Base-by-base conservation (phyloP, 2,329 filamentous ascomycete genomes). In the Fusarium pseudonygamai region DNA sequence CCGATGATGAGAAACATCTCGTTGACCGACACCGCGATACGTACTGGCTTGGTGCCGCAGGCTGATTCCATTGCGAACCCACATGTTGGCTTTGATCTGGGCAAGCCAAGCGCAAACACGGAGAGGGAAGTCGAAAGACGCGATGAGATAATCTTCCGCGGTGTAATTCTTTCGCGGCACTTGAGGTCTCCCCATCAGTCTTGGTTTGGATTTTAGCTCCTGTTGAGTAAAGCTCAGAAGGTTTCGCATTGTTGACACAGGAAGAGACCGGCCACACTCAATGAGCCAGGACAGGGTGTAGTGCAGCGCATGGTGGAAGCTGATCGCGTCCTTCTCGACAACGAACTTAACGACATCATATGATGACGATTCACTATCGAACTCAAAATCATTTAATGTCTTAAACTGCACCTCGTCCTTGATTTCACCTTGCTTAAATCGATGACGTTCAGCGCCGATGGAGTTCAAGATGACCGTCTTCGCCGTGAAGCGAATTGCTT, bases 81-180 rank as follows among this genome's bases (percentile, higher is more conserved):
- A 99, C 91, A 98, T 97, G 58, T 95, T 94, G 24, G 96, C 95
- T 81, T 97, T 97, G 91, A 99, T 98, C 84, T 99, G 97, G 11
- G 96, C 93, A 37, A 99, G 86, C 96, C 96, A 99, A 26, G 94
- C 95, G 80, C 95, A 98, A 2, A 98, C 95, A 59, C 97, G 90
- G 8, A 99, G 86, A 2, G 97, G 96, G 77, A 94, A 97, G 81
- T 99, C 96, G 78, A 99, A 97, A 58, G 95, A 90, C 5, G 93
- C 92, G 80, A 97, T 91, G 28, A 97, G 85, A 78, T 95, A 92
- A 79, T 97, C 94, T 77, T 97, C 93, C 0, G 92, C 84, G 0
- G 85, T 85, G 71, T 89, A 88, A 22, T 90, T 86, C 28, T 87
- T 87, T 60, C 87, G 87, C 1, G 88, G 86, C 78, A 90, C 83